Base-by-base conservation (phyloP, 208 protist species). In the Acanthamoeba culbertsoni region DNA sequence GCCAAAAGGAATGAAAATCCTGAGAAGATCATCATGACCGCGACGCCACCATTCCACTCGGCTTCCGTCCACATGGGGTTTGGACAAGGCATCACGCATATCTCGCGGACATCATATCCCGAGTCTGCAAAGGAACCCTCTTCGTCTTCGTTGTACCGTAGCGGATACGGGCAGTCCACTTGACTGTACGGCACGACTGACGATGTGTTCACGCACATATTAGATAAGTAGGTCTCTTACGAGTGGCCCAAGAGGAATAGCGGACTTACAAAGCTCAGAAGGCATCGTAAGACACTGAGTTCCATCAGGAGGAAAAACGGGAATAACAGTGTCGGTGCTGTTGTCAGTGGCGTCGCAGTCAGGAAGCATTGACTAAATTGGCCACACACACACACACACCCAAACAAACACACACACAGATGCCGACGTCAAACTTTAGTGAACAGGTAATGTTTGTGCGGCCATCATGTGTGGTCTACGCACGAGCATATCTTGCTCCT, bases 101-200 rank as follows among this genome's bases (percentile, higher is more conserved):
- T 90, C 20, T 42, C 28, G 20, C 48, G 23, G 10, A 16, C 33
- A n/a, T 59, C 45, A 53, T 90, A 90, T 26, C 14, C 40, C 10
- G 82, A 26, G 14, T 2, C 82, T 12, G 82, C 51, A 31, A 90
- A 43, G 14, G 33, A 40, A 31, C n/a, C 51, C 48, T 90, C 82
- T 4, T 68, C 82, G 42, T 90, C 55, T 4, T 43, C 4, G 40
- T 90, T 68, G 57, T 42, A 90, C 16, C n/a, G 8, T 10, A 90
- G 51, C 20, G 82, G 82, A 14, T 90, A 68, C n/a, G 82, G 82
- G 57, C 82, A 90, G 82, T 90, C 82, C 82, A 90, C 82, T 40
- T 90, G 37, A 37, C 82, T 65, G 82, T 90, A 90, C 40, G 82
- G 82, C 57, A 68, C 55, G 51, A 33, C 82, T 90, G n/a, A n/a